These are phyloP conservation scores for Candolleomyces efflorescens DNA, from an alignment of 768 basidiomycete genomes.

Conservation along the genomic window DNA sequence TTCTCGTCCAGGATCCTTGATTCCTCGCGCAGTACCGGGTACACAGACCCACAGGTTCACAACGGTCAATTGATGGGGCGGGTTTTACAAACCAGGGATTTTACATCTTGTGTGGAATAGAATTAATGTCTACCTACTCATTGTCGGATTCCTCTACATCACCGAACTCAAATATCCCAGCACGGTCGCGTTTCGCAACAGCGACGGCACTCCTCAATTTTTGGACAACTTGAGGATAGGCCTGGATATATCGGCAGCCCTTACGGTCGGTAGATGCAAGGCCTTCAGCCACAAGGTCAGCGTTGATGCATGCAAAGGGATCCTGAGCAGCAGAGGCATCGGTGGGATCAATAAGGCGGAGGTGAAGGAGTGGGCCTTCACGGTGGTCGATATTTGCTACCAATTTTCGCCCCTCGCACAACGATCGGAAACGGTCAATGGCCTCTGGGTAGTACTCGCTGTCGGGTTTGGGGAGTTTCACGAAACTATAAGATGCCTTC, in stretches of 20 bases:
- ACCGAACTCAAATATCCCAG: conserved; percentile 90
- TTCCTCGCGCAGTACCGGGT: too few species aligned
- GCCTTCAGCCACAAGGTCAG: conserved; percentile 85
- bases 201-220: conserved; percentile 57
- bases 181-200: conserved; percentile 68
- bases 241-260: conserved; percentile 63
- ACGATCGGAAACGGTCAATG: conserved; percentile 75
- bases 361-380: conserved; percentile 74
- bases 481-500: conserved; percentile 52
- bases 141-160: conserved; percentile 83
- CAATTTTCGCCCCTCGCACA: conserved; percentile 93
- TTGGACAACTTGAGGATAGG: conserved; percentile 66
- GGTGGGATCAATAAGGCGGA: conserved; percentile 88
- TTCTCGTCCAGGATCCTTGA: too few species aligned
- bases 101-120: not conserved
- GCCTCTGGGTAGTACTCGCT: conserved; percentile 90
- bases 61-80: not conserved
- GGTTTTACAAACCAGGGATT: not conserved
- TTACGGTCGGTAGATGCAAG: conserved; percentile 77
- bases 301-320: conserved; percentile 79
- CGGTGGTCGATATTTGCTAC: conserved; percentile 91
- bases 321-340: conserved; percentile 67
- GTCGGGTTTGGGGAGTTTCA: conserved; percentile 73
- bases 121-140: not conserved
- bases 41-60: not conserved